These are phyloP conservation scores for Xylariaceae sp. DNA, from an alignment of 2,329 filamentous ascomycete species.

Conservation along the genomic window DNA sequence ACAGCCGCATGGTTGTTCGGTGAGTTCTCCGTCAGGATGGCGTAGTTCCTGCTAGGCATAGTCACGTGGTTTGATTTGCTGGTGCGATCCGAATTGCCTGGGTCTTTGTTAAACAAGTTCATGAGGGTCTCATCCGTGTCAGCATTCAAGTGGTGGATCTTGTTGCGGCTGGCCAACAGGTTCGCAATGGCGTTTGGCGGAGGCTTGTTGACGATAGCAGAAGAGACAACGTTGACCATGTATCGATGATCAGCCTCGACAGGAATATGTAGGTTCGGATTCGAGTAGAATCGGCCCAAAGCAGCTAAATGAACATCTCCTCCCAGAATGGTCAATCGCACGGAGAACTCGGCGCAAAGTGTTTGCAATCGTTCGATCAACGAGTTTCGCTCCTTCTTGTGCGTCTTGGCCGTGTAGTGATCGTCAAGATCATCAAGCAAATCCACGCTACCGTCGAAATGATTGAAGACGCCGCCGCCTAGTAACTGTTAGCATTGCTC, in stretches of 20 bases:
- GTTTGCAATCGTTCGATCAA: conserved; percentile 79
- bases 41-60: conserved; percentile 91
- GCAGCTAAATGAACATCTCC: conserved; percentile 93
- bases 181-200: conserved; percentile 85
- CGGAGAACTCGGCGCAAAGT: conserved; percentile 78
- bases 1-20: conserved; percentile 42
- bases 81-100: conserved; percentile 72
- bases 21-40: conserved; percentile 84
- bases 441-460: conserved; percentile 91
- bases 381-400: conserved; percentile 80
- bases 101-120: conserved; percentile 86
- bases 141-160: conserved; percentile 62
- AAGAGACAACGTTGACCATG: conserved; percentile 92
- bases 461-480: conserved; percentile 82
- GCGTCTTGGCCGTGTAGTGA: conserved; percentile 88
- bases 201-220: conserved; percentile 93
- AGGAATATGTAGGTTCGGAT: conserved; percentile 71
- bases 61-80: conserved; percentile 75
- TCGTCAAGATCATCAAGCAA: conserved; percentile 91
- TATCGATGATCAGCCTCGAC: conserved; percentile 85
- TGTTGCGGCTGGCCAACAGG: conserved; percentile 85
- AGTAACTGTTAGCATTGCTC: not conserved
- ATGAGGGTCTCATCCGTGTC: conserved; percentile 91
- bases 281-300: conserved; percentile 91
- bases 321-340: conserved; percentile 86